Base-by-base conservation (phyloP, 139 green algal genomes). In the Chlorella sorokiniana region DNA sequence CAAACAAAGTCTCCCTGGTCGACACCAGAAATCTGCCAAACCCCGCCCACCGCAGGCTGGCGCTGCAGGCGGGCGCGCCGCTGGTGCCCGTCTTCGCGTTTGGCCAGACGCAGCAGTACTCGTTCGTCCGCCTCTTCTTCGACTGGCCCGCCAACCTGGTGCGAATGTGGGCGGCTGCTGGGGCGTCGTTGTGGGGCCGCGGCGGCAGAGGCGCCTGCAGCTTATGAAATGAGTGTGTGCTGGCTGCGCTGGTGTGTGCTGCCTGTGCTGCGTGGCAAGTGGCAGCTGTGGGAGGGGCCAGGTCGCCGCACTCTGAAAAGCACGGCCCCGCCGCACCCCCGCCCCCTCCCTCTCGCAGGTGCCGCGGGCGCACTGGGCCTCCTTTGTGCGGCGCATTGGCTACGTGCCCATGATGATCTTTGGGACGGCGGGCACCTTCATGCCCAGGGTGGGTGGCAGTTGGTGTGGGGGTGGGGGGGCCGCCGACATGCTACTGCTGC, bases 21-120 rank as follows among this genome's bases (percentile, higher is more conserved):
- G 4, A 37, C 59, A 37, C 59, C n/a, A n/a, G n/a, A n/a, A n/a
- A n/a, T n/a, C 63, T 44, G 33, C 33, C 35, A 14, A 29, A 8
- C 65, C 65, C 38, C 11, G 40, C n/a, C 5, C 16, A 6, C 4
- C 37, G 75, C 75, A 81, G 85, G 29, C 56, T 97, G 38, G 93
- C 93, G 20, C 83, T 97, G 63, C 85, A 93, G 73, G 68, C 78
- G 20, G 92, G 91, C 0, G 86, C 86, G 37, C 81, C 89, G 4
- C 59, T 98, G 6, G 83, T 98, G 56, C 95, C 95, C 10, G 91
- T 91, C 27, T 98, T 95, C 88, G 86, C 86, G 1, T 98, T 98
- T 78, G 95, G 94, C n/a, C 95, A 98, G 88, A 91, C 81, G 3
- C 70, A 90, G 0, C 79, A 89, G 1, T 98, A 94, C 89, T 83